These are phyloP conservation scores for Balamuthia mandrillaris DNA, from an alignment of 208 protist genomes.

Conservation along the genomic window DNA sequence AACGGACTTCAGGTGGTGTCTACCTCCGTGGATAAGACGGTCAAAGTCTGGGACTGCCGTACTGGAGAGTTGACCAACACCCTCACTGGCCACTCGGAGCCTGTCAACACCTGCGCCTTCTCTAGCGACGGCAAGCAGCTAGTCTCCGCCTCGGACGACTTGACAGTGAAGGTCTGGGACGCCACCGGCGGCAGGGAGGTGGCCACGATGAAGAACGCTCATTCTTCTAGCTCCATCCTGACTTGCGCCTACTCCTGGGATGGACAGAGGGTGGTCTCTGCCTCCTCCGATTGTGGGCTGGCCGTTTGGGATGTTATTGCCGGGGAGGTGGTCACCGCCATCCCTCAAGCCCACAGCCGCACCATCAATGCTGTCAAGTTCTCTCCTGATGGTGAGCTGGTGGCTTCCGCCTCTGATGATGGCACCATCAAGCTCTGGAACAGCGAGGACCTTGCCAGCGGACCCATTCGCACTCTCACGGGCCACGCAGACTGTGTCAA, in stretches of 20 bases:
- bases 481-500: slow-evolving; percentile 34
- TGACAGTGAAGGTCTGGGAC: slow-evolving; percentile 54
- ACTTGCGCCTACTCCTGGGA: slow-evolving; percentile 44
- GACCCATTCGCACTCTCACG: neutral
- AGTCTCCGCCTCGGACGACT: slow-evolving; percentile 46
- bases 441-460: neutral
- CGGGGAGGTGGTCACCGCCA: neutral
- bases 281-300: slow-evolving; percentile 22
- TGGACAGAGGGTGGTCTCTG: slow-evolving; percentile 48
- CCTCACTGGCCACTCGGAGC: slow-evolving; percentile 41
- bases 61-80: neutral
- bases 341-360: neutral
- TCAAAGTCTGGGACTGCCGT: slow-evolving; percentile 55
- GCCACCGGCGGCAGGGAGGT: slow-evolving; percentile 23
- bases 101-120: slow-evolving; percentile 50
- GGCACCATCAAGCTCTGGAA: slow-evolving; percentile 57
- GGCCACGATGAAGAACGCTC: neutral
- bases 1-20: slow-evolving; percentile 33
- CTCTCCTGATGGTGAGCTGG: neutral
- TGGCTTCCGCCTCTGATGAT: slow-evolving; percentile 38
- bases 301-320: slow-evolving; percentile 54
- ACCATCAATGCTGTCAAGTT: slow-evolving; percentile 26
- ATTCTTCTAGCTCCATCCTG: slow-evolving; percentile 3
- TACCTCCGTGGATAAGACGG: slow-evolving; percentile 39
- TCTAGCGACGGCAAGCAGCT: slow-evolving; percentile 48